phyloP scores from a whole-genome alignment of 1,139 yeast species.

The Hyphopichia pseudoburtonii region DNA sequence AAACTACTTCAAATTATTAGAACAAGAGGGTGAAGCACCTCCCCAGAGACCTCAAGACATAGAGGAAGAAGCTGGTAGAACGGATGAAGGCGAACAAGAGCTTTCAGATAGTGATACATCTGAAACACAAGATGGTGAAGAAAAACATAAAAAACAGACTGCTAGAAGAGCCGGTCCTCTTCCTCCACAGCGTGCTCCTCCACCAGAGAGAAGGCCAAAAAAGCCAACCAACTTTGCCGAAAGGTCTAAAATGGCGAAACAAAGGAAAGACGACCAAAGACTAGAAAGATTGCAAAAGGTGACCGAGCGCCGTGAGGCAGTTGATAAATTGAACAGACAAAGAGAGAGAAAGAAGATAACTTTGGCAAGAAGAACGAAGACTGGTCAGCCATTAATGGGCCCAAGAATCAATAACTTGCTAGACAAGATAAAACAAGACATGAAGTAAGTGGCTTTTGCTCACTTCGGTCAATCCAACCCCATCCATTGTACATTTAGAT shows the following conservation, averaged over 20 bases:
- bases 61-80: background rate
- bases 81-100: slow-evolving; percentile 6
- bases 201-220: slow-evolving; percentile 11
- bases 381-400: slow-evolving; percentile 91
- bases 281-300: slow-evolving; percentile 27
- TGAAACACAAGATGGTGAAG: slow-evolving; percentile 4
- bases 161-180: slow-evolving; percentile 2
- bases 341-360: slow-evolving; percentile 49
- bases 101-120: slow-evolving; percentile 1
- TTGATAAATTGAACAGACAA: slow-evolving; percentile 23
- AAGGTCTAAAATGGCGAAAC: slow-evolving; percentile 45
- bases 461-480: too few species aligned
- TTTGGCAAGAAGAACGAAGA: slow-evolving; percentile 58
- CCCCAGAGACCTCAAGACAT: background rate
- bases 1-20: slow-evolving; percentile 76
- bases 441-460: slow-evolving; percentile 7
- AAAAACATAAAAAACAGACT: background rate
- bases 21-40: slow-evolving; percentile 55
- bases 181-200: slow-evolving; percentile 4
- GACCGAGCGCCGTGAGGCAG: slow-evolving; percentile 20
- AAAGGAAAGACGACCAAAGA: slow-evolving; percentile 41
- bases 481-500: too few species aligned
- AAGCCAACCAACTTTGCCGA: slow-evolving; percentile 42
- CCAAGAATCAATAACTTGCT: slow-evolving; percentile 78
- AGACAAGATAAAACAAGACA: slow-evolving; percentile 68